These are phyloP conservation scores for Malassezia psittaci DNA, from an alignment of 1,284 basidiomycete species.

Conservation along the genomic window DNA sequence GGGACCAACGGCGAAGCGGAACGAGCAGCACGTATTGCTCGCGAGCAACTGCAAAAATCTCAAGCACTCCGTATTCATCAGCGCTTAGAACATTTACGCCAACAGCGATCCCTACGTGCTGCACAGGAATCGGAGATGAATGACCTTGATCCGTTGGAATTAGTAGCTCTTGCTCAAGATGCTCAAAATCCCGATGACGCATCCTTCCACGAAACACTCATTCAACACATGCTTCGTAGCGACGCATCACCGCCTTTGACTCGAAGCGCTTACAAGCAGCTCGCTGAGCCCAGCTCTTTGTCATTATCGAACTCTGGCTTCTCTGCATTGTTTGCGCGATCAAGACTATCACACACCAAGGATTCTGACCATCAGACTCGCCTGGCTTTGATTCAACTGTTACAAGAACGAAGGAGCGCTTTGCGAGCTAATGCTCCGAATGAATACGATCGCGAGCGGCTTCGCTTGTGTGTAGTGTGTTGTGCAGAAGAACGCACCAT, in stretches of 20 bases:
- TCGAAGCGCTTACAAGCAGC: slow-evolving; percentile 18
- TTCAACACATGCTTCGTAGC: slow-evolving; percentile 22
- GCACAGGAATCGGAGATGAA: background rate
- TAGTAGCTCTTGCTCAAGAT: slow-evolving; percentile 8
- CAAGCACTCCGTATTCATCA: background rate
- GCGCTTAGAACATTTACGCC: background rate
- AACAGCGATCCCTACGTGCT: slow-evolving; percentile 1
- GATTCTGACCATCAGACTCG: slow-evolving; percentile 2
- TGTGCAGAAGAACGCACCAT: slow-evolving; percentile 27
- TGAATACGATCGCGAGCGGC: slow-evolving; percentile 15
- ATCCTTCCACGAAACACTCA: slow-evolving; percentile 21
- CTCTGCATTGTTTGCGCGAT: background rate
- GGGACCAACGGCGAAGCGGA: slow-evolving; percentile 34
- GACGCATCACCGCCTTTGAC: slow-evolving; percentile 23
- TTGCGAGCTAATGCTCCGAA: background rate
- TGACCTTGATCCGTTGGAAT: background rate
- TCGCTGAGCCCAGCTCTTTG: slow-evolving; percentile 15
- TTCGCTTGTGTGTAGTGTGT: slow-evolving; percentile 26
- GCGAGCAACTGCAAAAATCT: background rate
- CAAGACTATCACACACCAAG: background rate
- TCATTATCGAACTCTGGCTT: slow-evolving; percentile 15
- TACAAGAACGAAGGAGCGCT: slow-evolving; percentile 3
- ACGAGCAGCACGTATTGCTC: slow-evolving; percentile 16
- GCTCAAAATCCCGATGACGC: background rate
- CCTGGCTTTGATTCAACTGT: background rate